Evolutionary conservation across 192 early-diverging fungal species (phyloP), one percentile per base, ranked within the genome.

Genomic region (Oehlia diaphana): DNA sequence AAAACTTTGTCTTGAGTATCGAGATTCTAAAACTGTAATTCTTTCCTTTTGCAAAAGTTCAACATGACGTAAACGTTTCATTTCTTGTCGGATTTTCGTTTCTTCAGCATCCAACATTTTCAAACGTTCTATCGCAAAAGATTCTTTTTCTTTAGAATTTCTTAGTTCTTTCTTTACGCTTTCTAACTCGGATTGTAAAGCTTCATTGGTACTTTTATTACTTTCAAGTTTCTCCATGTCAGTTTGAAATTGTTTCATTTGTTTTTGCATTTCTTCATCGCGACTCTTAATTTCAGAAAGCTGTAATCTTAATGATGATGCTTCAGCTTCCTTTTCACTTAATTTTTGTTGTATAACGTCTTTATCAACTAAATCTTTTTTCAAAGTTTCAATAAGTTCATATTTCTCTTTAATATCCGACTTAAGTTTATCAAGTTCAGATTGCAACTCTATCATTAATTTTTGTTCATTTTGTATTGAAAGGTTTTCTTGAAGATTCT

Each of bases 321-420:
- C 50, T 62, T 74, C 72, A 8, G 26, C 31, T 61, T 74, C 72
- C 19, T 74, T 74, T 12, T 74, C 72, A 4, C 28, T 31, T 21
- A 74, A n/a, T 74, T 74, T 61, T 62, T 74, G 72, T 31, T 74
- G 72, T 74, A 74, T 53, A 35, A 35, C 9, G 16, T n/a, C 26
- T 35, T 74, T 74, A 61, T 74, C 72, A 33, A 31, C 16, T 28
- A 53, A 61, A 35, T 74, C 72, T 74, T 35, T 49, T 62, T 74
- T 74, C 33, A 74, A 58, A 9, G 14, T 58, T 74, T 74, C 72
- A 13, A 74, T 74, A 28, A 74, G 33, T 50, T 74, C 72, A 74
- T 74, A 74, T 35, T 74, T 74, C 14, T 35, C 21, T 35, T 74
- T 74, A 74, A 74, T 58, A 35, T 74, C 72, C 9, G 10, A 26